Base-by-base conservation (phyloP, 2,329 filamentous ascomycete genomes). In the Paramyrothecium roridum region DNA sequence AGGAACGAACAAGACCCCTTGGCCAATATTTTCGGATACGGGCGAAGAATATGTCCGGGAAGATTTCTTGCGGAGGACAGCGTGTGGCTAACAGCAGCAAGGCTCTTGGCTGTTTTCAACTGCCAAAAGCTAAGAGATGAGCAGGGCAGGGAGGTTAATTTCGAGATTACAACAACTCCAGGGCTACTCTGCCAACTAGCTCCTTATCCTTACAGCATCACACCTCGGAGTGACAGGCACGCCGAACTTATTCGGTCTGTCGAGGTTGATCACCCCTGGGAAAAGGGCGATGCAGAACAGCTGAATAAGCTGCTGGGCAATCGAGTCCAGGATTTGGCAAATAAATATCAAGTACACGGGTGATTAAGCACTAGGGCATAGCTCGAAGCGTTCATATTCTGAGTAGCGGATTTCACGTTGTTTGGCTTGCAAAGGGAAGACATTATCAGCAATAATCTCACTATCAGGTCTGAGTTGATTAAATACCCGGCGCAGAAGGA, bases 91-190 rank as follows among this genome's bases (percentile, higher is more conserved):
- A 67, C 51, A 2, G 61, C 74, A 17, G 76, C 71, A 0, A 76
- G 77, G 30, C 65, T 70, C 0, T 65, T 85, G 2, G 71, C 81
- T 0, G 75, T 74, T 0, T 83, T 84, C 51, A 63, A 71, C 3
- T 67, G 82, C 3, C 22, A 45, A 20, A 63, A 59, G 23, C 58
- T 54, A 1, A 0, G 58, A 1, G 63, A 65, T 8, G 67, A 70
- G 21, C 64, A 73, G 6, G 79, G 74, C 0, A 67, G 62, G 19
- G 67, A 69, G 11, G 62, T 77, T 0, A 73, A 65, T 3, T 55
- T 55, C 4, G 26, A 37, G 30, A n/a, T 51, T 37, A 16, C 37
- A 3, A n/a, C 20, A 6, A 55, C 52, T 4, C 52, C 54, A 20
- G 57, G 57, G 3, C 6, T 57, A 1, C 43, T 59, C 11, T 45